phyloP scores from a whole-genome alignment of 2,329 filamentous ascomycete species.

The Aspergillus alliaceus region DNA sequence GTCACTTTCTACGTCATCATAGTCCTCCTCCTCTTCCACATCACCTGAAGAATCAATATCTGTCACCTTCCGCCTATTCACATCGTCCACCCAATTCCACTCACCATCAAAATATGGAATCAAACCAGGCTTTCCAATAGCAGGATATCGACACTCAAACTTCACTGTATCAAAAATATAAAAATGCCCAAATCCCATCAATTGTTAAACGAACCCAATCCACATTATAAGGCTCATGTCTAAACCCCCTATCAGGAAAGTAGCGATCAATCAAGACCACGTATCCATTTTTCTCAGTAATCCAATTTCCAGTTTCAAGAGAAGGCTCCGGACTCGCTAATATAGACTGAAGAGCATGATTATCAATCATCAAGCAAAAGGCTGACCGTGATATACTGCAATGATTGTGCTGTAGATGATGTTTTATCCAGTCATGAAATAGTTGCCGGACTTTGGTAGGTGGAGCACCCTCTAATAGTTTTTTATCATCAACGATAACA shows the following conservation, averaged over 20 bases:
- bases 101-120: not conserved
- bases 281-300: not conserved
- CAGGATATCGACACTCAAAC: not conserved
- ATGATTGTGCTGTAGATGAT: not conserved
- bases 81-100: not conserved
- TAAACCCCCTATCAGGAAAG: not conserved
- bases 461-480: not conserved
- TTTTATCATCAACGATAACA: not conserved
- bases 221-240: not conserved
- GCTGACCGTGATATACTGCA: not conserved
- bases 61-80: not conserved
- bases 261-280: not conserved
- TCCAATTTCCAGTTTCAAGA: not conserved
- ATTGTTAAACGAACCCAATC: not conserved
- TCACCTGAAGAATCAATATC: not conserved
- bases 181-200: not conserved
- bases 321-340: not conserved
- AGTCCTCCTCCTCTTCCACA: not conserved
- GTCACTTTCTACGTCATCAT: not conserved
- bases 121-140: not conserved
- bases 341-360: not conserved
- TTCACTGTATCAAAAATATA: not conserved
- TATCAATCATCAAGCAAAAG: not conserved
- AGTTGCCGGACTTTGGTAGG: not conserved
- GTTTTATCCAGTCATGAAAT: not conserved